Percentiles rank a stretch among this genome's conserved stretches.
Evolutionary conservation across 2,329 filamentous ascomycete species (phyloP).

Genomic region (Fusarium coicis): DNA sequence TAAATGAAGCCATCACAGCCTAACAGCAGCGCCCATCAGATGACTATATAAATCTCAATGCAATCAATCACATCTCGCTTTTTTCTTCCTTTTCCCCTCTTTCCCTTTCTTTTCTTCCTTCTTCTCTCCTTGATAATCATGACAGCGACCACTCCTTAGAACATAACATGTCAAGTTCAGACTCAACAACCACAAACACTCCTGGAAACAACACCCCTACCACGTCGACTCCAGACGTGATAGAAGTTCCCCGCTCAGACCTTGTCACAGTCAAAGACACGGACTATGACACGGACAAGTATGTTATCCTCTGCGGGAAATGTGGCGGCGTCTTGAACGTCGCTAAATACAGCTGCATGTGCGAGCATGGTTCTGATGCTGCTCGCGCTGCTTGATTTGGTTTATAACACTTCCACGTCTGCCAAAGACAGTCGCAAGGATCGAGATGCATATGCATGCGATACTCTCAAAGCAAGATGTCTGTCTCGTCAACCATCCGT

Average conservation of each 20-base stretch:
- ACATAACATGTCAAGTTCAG: slow-evolving; percentile 16
- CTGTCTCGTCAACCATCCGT: not conserved
- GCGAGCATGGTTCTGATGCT: slow-evolving; percentile 18
- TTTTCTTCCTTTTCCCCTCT: not conserved
- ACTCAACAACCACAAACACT: not conserved
- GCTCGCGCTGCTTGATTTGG: slow-evolving; percentile 20
- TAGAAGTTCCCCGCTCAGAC: slow-evolving; percentile 23
- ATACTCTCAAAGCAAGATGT: not conserved
- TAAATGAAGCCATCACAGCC: not conserved
- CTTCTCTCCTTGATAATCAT: not conserved
- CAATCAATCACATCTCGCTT: not conserved
- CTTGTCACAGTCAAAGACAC: slow-evolving; percentile 7
- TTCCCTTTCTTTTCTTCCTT: not conserved
- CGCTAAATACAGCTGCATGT: slow-evolving; percentile 15
- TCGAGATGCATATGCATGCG: too few species aligned
- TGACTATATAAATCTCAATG: slow-evolving; percentile 6
- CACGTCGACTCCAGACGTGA: slow-evolving; percentile 11
- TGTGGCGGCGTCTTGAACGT: slow-evolving; percentile 19
- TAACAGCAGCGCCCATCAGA: not conserved
- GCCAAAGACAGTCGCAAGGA: too few species aligned
- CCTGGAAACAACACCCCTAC: not conserved
- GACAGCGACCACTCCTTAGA: not conserved
- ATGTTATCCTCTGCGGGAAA: slow-evolving; percentile 21
- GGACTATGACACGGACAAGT: slow-evolving; percentile 15
- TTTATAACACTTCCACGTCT: not conserved